A percentile compares a stretch with the other conserved stretches of the same genome.
Conservation (phyloP, 495 filamentous ascomycete genomes). For the Pyrenopolyporus hunteri region DNA sequence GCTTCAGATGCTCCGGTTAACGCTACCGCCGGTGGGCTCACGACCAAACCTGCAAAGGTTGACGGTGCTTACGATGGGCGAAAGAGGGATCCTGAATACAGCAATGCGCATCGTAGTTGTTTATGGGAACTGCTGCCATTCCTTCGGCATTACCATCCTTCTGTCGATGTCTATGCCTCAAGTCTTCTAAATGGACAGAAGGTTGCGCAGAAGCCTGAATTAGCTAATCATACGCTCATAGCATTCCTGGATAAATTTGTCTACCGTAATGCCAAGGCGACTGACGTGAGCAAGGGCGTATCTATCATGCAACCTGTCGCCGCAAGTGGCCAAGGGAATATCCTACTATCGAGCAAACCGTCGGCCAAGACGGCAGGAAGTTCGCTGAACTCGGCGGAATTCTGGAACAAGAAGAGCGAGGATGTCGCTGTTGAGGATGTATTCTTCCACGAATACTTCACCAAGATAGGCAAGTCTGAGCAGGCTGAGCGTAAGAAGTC, state of each 20-base stretch:
- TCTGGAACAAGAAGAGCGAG: constrained; percentile 88
- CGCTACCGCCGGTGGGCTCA: neutral
- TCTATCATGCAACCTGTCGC: constrained; percentile 97
- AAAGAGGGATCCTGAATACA: constrained; percentile 88
- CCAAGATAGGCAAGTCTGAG: constrained; percentile 70
- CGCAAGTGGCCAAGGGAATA: constrained; percentile 62
- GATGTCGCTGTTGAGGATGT: constrained; percentile 89
- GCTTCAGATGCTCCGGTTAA: constrained; percentile 30
- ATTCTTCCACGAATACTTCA: constrained; percentile 98
- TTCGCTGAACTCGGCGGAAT: constrained; percentile 81
- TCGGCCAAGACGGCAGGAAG: constrained; percentile 55
- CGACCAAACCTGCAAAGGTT: constrained; percentile 17
- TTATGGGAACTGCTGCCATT: constrained; percentile 91
- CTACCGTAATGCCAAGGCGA: constrained; percentile 85
- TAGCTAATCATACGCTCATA: constrained; percentile 83
- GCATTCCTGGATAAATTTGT: constrained; percentile 97
- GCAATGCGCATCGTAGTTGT: constrained; percentile 86
- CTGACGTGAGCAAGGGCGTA: constrained; percentile 65
- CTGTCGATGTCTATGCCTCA: constrained; percentile 84
- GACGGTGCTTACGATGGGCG: constrained; percentile 73
- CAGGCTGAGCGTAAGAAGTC: constrained; percentile 59
- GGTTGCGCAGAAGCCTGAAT: constrained; percentile 84
- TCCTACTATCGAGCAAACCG: constrained; percentile 66
- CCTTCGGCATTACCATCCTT: constrained; percentile 86
- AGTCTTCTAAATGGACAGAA: constrained; percentile 68